Base-by-base conservation (phyloP, 2,329 filamentous ascomycete species). In the Stagonosporopsis rhizophila region DNA sequence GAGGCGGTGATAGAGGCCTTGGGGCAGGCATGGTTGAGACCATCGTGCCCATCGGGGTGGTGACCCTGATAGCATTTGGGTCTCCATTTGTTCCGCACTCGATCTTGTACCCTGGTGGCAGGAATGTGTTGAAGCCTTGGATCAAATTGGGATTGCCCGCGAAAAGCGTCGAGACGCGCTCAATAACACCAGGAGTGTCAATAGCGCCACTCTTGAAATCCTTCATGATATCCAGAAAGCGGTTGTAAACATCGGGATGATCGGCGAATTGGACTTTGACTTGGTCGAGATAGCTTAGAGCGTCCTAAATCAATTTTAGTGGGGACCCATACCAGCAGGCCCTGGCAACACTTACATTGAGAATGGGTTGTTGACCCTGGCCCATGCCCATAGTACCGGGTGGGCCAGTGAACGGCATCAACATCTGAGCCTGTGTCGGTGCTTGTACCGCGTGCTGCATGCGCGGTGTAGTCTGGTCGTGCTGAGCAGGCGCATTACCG, bases 201-300 rank as follows among this genome's bases (percentile, higher is more conserved):
- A 99, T 99, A 86, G 93, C 92, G 79, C 96, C 94, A 69, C 92
- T 96, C 79, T 99, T 99, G 76, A 99, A 99, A 68, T 99, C 95
- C 73, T 99, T 99, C 95, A 99, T 99, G 44, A 99, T 99, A 68
- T 99, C 95, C 41, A 99, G 80, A 68, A 99, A 98, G 34, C 91
- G 85, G 71, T 98, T 98, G 71, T 99, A 99, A 0, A 99, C 95
- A 75, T 98, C 94, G 4, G 95, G 93, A 65, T 97, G 92, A 61
- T 98, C 94, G 58, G 92, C 90, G 67, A 99, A 99, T 71, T 96
- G 93, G 25, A 98, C 93, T 78, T 99, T 99, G 62, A 99, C 95
- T 77, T 98, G 95, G 72, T 99, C 95, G 22, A 99, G 85, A 72
- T 99, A 99, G 70, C 92, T 97, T 40, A 99, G 83, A 28, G 95